phyloP scores from a whole-genome alignment of 768 basidiomycete genomes.

The Hericium erinaceus region DNA sequence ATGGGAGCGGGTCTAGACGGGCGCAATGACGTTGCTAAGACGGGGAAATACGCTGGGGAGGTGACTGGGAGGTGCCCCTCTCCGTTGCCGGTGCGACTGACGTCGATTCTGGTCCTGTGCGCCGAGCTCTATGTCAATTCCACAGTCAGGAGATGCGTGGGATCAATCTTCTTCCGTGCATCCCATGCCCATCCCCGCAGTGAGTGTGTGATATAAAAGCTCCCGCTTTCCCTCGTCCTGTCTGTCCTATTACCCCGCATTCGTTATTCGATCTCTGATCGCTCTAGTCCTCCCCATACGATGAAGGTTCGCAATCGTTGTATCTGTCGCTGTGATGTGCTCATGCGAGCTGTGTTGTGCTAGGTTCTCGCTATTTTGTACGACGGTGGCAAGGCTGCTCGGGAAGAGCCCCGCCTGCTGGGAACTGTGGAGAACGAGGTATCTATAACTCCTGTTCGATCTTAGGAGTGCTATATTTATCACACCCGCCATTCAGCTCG shows the following conservation, averaged over 20 bases:
- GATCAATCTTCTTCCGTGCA: not conserved
- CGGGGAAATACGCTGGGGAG: not conserved
- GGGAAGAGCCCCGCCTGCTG: constrained; percentile 55
- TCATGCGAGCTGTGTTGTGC: too few relatives aligned
- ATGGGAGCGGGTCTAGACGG: not conserved
- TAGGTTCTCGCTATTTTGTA: constrained; percentile 63
- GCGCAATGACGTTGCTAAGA: not conserved
- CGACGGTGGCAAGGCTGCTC: constrained; percentile 48
- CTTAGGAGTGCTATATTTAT: not conserved
- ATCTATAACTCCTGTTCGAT: not conserved
- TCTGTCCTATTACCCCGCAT: not conserved
- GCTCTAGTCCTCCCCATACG: not conserved
- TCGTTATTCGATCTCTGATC: not conserved
- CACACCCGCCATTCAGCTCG: constrained; percentile 38
- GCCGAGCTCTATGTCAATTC: not conserved
- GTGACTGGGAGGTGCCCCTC: not conserved
- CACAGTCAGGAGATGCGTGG: not conserved
- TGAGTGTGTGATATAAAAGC: not conserved
- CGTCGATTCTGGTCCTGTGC: not conserved
- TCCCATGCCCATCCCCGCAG: not conserved
- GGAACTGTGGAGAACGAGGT: constrained; percentile 73
- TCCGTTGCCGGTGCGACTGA: not conserved
- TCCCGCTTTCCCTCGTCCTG: not conserved
- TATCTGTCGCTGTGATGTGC: too few relatives aligned
- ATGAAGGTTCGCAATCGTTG: not conserved